These are phyloP conservation scores for Sphaerulina musiva DNA, from an alignment of 2,329 filamentous ascomycete species.

Conservation along the genomic window DNA sequence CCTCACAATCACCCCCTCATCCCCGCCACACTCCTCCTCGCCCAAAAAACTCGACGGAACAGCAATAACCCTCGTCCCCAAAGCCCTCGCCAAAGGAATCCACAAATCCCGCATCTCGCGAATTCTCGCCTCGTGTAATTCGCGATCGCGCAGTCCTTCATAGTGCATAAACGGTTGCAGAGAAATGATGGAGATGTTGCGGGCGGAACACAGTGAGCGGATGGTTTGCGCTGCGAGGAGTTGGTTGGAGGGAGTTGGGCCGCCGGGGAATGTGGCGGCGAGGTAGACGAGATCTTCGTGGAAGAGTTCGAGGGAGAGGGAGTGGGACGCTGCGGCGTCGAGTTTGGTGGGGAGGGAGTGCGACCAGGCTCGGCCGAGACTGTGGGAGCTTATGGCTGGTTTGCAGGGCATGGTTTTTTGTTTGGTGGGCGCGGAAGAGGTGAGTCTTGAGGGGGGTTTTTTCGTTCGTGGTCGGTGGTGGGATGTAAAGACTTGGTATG, in stretches of 20 bases:
- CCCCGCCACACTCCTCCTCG: conserved; percentile 44
- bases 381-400: conserved; percentile 69
- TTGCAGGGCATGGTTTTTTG: conserved; percentile 43
- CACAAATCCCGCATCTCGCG: conserved; percentile 58
- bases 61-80: conserved; percentile 65
- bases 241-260: conserved; percentile 41
- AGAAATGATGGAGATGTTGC: conserved; percentile 55
- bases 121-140: conserved; percentile 51
- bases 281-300: conserved; percentile 66
- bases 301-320: conserved; percentile 70
- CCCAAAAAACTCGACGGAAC: conserved; percentile 67
- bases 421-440: not conserved
- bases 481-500: too few species aligned
- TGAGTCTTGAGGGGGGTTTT: not conserved
- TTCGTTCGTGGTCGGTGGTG: too few species aligned
- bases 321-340: conserved; percentile 57
- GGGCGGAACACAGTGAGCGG: conserved; percentile 50
- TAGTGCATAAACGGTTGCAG: conserved; percentile 74
- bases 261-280: conserved; percentile 44
- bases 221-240: conserved; percentile 55
- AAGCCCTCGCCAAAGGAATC: conserved; percentile 58
- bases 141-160: conserved; percentile 62
- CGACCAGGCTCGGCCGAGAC: conserved; percentile 64
- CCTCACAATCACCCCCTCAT: conserved; percentile 51
- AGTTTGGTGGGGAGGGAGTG: conserved; percentile 64